phyloP scores from a whole-genome alignment of 2,329 filamentous ascomycete species.

The Xylaria multiplex region DNA sequence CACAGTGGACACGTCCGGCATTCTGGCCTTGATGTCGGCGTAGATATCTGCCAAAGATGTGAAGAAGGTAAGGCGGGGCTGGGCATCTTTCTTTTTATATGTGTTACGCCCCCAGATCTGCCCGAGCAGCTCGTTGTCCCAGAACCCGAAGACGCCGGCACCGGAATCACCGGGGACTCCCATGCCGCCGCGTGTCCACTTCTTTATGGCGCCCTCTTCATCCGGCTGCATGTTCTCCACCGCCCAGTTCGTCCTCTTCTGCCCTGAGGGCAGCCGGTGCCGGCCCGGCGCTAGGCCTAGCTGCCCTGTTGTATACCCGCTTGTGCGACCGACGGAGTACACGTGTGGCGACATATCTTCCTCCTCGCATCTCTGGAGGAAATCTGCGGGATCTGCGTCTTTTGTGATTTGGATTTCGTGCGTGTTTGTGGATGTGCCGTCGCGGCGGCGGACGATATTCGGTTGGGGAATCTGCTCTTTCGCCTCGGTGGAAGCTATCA shows the following conservation, averaged over 20 bases:
- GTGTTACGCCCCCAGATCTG: slow-evolving; percentile 57
- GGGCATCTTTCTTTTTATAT: slow-evolving; percentile 51
- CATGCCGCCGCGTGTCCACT: slow-evolving; percentile 57
- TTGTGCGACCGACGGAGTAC: slow-evolving; percentile 54
- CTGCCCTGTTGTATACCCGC: slow-evolving; percentile 54
- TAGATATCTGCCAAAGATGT: slow-evolving; percentile 56
- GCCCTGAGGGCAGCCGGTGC: slow-evolving; percentile 39
- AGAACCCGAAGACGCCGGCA: slow-evolving; percentile 53
- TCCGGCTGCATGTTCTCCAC: slow-evolving; percentile 52
- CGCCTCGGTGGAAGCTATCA: not conserved
- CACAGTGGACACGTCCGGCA: slow-evolving; percentile 23
- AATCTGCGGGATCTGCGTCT: not conserved
- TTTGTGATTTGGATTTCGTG: not conserved
- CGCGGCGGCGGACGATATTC: slow-evolving; percentile 11
- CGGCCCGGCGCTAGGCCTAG: slow-evolving; percentile 55
- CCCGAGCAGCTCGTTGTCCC: slow-evolving; percentile 51
- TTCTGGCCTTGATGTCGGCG: slow-evolving; percentile 57
- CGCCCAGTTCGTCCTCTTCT: slow-evolving; percentile 56
- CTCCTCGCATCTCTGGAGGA: not conserved
- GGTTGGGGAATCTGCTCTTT: not conserved
- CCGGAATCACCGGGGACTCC: slow-evolving; percentile 57
- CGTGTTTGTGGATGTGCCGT: not conserved
- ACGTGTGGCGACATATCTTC: slow-evolving; percentile 37
- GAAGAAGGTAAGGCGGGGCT: slow-evolving; percentile 54
- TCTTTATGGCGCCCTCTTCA: slow-evolving; percentile 46